Conservation (phyloP, 345 rosid genomes). For the Gossypium ekmanianum region DNA sequence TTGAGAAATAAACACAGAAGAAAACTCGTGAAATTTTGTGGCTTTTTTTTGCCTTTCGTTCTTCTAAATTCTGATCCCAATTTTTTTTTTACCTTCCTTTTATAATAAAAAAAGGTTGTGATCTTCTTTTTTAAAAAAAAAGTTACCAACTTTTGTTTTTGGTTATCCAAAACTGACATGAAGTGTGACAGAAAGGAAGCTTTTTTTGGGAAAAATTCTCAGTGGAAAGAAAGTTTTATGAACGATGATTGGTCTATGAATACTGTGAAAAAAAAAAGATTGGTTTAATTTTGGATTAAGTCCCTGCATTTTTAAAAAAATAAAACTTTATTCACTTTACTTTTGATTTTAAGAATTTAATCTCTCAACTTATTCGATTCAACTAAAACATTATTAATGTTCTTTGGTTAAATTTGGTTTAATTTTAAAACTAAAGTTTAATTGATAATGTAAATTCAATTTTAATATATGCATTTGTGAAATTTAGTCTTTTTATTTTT, state of each 20-base stretch:
- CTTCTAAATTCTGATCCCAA: background rate
- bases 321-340: too few species aligned
- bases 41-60: background rate
- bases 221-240: background rate
- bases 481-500: too few species aligned
- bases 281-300: too few species aligned
- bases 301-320: too few species aligned
- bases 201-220: background rate
- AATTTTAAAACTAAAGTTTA: too few species aligned
- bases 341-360: too few species aligned
- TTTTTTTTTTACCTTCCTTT: conserved; percentile 1
- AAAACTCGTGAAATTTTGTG: conserved; percentile 26
- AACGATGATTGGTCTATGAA: conserved; percentile 8
- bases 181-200: background rate
- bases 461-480: too few species aligned
- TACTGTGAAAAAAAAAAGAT: background rate
- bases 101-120: background rate
- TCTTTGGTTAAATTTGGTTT: too few species aligned
- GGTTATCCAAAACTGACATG: background rate
- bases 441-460: too few species aligned
- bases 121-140: background rate
- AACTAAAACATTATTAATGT: too few species aligned
- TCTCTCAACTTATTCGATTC: too few species aligned
- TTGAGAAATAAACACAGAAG: conserved; percentile 21
- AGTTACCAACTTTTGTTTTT: background rate